Conservation (phyloP, 2,329 filamentous ascomycete genomes). For the Trichoderma asperellum region DNA sequence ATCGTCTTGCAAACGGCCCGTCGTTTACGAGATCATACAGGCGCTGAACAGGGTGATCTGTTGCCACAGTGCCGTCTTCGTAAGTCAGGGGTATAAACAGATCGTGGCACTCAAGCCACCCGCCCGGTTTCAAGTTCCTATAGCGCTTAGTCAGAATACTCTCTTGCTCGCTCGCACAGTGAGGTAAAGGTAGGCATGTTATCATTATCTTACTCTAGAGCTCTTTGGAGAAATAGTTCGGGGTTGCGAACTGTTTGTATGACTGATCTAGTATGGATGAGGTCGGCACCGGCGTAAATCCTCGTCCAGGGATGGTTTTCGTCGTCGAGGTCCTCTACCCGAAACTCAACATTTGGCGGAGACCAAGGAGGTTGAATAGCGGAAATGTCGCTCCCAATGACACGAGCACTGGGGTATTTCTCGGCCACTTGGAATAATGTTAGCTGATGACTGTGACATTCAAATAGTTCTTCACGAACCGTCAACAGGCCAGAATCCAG, state of each 20-base stretch:
- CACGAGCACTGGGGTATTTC: constrained; percentile 48
- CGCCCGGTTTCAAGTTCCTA: constrained; percentile 45
- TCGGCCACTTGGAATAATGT: constrained; percentile 47
- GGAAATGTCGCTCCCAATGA: constrained; percentile 52
- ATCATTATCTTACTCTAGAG: constrained; percentile 44
- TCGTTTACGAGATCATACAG: constrained; percentile 43
- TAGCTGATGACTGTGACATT: constrained; percentile 21
- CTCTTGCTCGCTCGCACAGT: neutral
- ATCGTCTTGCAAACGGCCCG: constrained; percentile 39
- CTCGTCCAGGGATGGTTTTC: constrained; percentile 43
- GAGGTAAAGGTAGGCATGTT: neutral
- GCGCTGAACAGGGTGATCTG: constrained; percentile 40
- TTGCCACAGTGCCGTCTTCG: constrained; percentile 39
- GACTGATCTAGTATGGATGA: constrained; percentile 58
- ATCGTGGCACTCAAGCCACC: constrained; percentile 48
- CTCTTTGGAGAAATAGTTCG: constrained; percentile 51
- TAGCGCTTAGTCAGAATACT: constrained; percentile 24
- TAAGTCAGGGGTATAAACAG: constrained; percentile 40
- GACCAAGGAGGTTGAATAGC: constrained; percentile 52
- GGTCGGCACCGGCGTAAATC: constrained; percentile 50
- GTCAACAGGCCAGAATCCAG: constrained; percentile 61
- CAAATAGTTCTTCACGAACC: constrained; percentile 38
- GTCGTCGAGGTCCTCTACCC: constrained; percentile 46
- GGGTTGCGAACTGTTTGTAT: constrained; percentile 57
- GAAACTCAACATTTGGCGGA: constrained; percentile 61